Percentiles rank a stretch among this genome's conserved stretches.
Conservation (phyloP, 495 filamentous ascomycete genomes). For the Lasiosphaeriaceae sp. region DNA sequence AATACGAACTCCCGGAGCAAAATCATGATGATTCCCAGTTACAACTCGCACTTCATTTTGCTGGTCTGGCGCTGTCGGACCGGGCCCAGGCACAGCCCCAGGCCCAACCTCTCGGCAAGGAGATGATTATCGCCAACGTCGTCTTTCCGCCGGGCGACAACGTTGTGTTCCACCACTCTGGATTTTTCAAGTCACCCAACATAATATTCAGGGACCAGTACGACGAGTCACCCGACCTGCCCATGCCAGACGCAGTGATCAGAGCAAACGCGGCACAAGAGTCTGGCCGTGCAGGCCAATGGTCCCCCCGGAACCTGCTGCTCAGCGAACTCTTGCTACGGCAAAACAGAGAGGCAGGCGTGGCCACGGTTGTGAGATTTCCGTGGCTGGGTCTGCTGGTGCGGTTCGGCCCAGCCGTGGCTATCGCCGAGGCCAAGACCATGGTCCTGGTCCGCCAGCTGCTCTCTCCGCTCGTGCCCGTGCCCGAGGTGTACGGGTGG, state of each 20-base stretch:
- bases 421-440: constrained; percentile 12
- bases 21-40: too few species aligned
- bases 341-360: neutral
- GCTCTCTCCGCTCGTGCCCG: neutral
- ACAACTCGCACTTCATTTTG: too few species aligned
- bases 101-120: neutral
- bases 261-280: neutral
- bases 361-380: constrained; percentile 1
- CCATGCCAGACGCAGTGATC: constrained; percentile 8
- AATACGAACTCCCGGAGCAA: too few species aligned
- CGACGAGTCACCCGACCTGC: constrained; percentile 9
- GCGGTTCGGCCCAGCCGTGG: constrained; percentile 10
- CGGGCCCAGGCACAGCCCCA: too few species aligned
- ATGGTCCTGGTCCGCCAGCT: constrained; percentile 1
- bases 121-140: constrained; percentile 4
- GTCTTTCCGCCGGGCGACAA: constrained; percentile 21
- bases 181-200: constrained; percentile 13
- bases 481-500: constrained; percentile 24
- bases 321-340: neutral
- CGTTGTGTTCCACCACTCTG: constrained; percentile 24
- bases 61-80: too few species aligned
- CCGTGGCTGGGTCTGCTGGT: constrained; percentile 9
- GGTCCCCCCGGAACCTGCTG: too few species aligned
- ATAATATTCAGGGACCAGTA: too few species aligned
- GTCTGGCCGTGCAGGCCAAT: neutral